Conservation (phyloP, 257 asterid genomes). For the Solanum pimpinellifolium region DNA sequence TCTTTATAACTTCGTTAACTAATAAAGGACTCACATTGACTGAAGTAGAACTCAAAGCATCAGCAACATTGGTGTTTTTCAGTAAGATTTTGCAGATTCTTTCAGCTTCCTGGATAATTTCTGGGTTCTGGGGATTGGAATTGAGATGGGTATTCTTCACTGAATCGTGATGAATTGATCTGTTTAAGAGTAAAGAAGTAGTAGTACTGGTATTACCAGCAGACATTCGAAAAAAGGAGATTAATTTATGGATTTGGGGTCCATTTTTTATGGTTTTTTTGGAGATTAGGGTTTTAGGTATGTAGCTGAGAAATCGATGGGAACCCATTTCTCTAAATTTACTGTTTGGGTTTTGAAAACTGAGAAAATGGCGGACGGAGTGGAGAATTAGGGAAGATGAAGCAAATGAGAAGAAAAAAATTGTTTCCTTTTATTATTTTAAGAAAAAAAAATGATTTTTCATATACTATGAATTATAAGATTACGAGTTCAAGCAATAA, state of each 20-base stretch:
- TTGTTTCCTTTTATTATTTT: not conserved
- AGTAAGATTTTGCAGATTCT: conserved; percentile 34
- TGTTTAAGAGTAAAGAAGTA: not conserved
- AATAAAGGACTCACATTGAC: conserved; percentile 28
- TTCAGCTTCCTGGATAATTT: conserved; percentile 27
- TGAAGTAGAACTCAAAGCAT: conserved; percentile 21
- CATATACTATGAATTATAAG: no score
- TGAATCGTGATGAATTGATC: conserved; percentile 1
- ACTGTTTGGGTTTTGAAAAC: not conserved
- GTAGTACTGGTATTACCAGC: not conserved
- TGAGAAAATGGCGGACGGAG: not conserved
- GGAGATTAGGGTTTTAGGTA: conserved; percentile 4
- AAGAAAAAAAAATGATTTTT: not conserved
- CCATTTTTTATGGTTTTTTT: not conserved
- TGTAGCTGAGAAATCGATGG: not conserved
- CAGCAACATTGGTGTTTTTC: conserved; percentile 15
- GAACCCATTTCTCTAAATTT: conserved; percentile 1
- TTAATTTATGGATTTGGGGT: not conserved
- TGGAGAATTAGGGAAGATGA: not conserved
- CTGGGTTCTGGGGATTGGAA: conserved; percentile 4
- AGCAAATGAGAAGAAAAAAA: not conserved
- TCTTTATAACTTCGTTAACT: conserved; percentile 52
- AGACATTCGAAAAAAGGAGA: not conserved
- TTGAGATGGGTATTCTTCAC: not conserved
- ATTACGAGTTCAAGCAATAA: not conserved